Base-by-base conservation (phyloP, 257 asterid genomes). In the Lithospermum erythrorhizon region DNA sequence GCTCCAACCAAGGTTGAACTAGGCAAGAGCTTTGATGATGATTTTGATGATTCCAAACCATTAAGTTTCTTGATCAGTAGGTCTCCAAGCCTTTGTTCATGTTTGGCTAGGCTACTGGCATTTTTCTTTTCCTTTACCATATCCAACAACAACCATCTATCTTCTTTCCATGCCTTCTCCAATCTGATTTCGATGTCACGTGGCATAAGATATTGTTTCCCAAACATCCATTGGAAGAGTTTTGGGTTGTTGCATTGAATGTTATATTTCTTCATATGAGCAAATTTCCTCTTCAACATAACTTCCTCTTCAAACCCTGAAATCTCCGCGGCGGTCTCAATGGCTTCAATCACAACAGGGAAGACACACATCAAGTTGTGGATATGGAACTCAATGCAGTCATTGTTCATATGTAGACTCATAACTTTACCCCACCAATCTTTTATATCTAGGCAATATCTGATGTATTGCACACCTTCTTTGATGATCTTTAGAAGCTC, bases 361-460 rank as follows among this genome's bases (percentile, higher is more conserved):
- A 90, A 87, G 57, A 90, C 83, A 30, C 82, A 79, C 0, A 90
- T 59, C 79, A 90, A 30, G 73, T 87, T 87, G 74, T 90, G 96
- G 20, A 86, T 64, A 64, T 87, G 93, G 2, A 79, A 72, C 68
- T 90, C 98, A 6, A 85, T 67, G 41, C 94, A 79, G 57, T 87
- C 95, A 19, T 64, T 68, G 30, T 80, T 87, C 71, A 69, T 65
- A 70, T 87, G 87, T 67, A 90, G 89, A 64, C 77, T 80, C 18
- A 90, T 76, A 2, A 82, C 90, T 70, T 80, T 86, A 0, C 94
- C 98, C 98, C 96, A 83, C 87, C 90, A 87, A 57, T 87, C 83
- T 53, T 73, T 87, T 15, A 79, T 49, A 27, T 87, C 96, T 24
- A 83, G 52, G 70, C 95, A 85, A 29, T 77, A 71, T 21, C 74